phyloP scores from a whole-genome alignment of 202 grass and related monocot genomes.

The Panicum hallii region DNA sequence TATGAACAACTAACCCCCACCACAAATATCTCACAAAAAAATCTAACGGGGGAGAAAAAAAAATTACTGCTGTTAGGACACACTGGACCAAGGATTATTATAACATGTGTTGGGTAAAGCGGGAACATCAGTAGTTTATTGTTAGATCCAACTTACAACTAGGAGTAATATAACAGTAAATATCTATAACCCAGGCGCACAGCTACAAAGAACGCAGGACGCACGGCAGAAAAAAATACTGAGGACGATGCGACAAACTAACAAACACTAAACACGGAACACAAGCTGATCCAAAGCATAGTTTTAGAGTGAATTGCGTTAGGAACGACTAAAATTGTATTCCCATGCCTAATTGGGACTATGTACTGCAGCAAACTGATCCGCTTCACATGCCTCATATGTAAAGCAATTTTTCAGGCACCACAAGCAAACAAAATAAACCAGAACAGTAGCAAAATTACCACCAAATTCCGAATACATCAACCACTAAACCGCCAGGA shows the following conservation, averaged over 20 bases:
- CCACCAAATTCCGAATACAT: background rate
- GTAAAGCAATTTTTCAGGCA: background rate
- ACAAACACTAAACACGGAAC: background rate
- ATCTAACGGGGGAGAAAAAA: background rate
- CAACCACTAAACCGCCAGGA: background rate
- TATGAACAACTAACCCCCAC: constrained; percentile 12
- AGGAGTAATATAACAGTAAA: constrained; percentile 8
- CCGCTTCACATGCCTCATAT: background rate
- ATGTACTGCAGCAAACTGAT: background rate
- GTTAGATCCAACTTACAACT: constrained; percentile 35
- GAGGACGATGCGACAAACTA: constrained; percentile 2
- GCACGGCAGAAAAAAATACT: background rate
- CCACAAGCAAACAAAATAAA: constrained; percentile 37
- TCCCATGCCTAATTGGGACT: background rate
- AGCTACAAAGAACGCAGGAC: background rate
- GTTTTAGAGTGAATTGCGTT: background rate
- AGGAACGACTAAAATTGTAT: background rate
- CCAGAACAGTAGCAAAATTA: background rate
- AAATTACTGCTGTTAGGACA: constrained; percentile 1
- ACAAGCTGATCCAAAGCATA: background rate
- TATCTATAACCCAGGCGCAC: background rate
- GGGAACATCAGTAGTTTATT: constrained; percentile 46
- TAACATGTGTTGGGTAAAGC: constrained; percentile 39
- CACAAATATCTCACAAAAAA: constrained; percentile 37
- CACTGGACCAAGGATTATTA: constrained; percentile 34